phyloP scores from a whole-genome alignment of 352 stramenopile species.

The Globisporangium barbulae region DNA sequence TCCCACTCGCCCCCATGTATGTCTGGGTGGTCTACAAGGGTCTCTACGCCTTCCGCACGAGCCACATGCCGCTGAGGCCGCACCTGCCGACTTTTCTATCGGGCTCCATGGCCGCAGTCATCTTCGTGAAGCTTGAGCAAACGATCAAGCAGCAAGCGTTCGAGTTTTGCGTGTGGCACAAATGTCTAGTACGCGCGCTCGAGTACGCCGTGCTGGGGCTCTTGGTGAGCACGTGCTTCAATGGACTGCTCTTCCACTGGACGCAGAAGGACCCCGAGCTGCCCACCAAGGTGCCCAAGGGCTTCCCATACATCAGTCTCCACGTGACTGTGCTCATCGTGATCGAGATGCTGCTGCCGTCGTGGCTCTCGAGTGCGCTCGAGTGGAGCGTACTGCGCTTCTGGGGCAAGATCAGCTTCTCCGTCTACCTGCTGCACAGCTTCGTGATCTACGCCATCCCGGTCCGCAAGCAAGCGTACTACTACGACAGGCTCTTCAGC shows the following conservation, averaged over 20 bases:
- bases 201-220: slow-evolving; percentile 18
- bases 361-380: slow-evolving; percentile 20
- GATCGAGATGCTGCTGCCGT: slow-evolving; percentile 34
- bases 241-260: slow-evolving; percentile 29
- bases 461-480: slow-evolving; percentile 23
- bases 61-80: slow-evolving; percentile 24
- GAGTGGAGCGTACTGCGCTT: slow-evolving; percentile 32
- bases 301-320: slow-evolving; percentile 22
- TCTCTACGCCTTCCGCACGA: slow-evolving; percentile 15
- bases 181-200: slow-evolving; percentile 11
- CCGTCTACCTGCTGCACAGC: slow-evolving; percentile 41
- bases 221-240: slow-evolving; percentile 23
- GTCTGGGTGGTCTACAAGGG: slow-evolving; percentile 23
- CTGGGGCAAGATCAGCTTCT: slow-evolving; percentile 42
- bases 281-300: not conserved
- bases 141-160: slow-evolving; percentile 13
- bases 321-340: slow-evolving; percentile 28
- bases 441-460: slow-evolving; percentile 31
- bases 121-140: slow-evolving; percentile 22
- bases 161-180: slow-evolving; percentile 15
- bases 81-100: slow-evolving; percentile 35
- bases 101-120: slow-evolving; percentile 29
- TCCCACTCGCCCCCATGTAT: slow-evolving; percentile 18
- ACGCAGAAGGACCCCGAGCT: slow-evolving; percentile 22
- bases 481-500: slow-evolving; percentile 35